phyloP scores from a whole-genome alignment of 2,329 filamentous ascomycete genomes.

The Clarireedia monteithiana region DNA sequence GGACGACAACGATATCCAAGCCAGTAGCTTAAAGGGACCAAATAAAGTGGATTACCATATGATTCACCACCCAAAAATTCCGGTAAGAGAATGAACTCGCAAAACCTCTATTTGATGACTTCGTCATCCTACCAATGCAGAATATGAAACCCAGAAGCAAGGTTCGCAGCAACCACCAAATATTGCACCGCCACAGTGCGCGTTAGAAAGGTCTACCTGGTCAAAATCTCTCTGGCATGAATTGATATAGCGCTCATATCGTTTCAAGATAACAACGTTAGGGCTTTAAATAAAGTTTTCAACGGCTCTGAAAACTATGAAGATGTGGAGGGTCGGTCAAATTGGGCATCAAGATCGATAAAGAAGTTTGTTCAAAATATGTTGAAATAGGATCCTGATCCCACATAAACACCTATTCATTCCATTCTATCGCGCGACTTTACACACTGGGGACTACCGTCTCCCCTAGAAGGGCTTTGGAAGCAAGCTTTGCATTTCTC shows the following conservation, averaged over 20 bases:
- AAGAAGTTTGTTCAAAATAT: background rate
- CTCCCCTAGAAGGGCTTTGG: background rate
- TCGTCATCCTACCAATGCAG: background rate
- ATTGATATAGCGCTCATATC: conserved; percentile 4
- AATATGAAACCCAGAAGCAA: background rate
- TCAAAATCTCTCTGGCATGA: background rate
- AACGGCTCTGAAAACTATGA: background rate
- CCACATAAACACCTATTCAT: background rate
- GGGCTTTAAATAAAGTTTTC: background rate
- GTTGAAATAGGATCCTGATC: no score
- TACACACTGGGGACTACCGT: background rate
- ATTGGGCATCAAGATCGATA: background rate
- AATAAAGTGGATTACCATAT: conserved; percentile 77
- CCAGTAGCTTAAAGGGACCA: conserved; percentile 80
- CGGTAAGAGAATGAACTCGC: conserved; percentile 53
- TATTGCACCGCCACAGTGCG: conserved; percentile 7
- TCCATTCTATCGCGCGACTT: background rate
- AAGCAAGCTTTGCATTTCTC: background rate
- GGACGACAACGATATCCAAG: conserved; percentile 94
- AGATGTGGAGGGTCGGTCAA: background rate
- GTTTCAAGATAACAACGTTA: background rate
- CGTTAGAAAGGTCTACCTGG: background rate
- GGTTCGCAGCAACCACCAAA: background rate
- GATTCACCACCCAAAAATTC: conserved; percentile 48
- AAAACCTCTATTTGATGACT: background rate